Evolutionary conservation across 257 asterid species (phyloP), one percentile per base, ranked within the genome.

Genomic region (Fraxinus excelsior): DNA sequence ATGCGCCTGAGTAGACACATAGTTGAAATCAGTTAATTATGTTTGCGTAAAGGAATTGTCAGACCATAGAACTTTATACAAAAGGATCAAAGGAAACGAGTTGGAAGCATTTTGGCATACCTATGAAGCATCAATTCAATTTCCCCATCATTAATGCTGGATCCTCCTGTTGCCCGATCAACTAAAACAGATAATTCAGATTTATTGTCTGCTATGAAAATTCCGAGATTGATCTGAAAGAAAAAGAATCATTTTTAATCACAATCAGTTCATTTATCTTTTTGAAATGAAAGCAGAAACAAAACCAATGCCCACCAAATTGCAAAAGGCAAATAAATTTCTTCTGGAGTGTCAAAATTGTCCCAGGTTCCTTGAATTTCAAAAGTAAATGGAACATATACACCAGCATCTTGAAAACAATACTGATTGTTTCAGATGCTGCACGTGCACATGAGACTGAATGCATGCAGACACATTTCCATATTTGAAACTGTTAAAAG

Each of bases 61-160:
- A 46, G 21, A 46, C 58, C 21, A 69, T 23, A 10, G 35, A n/a
- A 62, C 21, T 26, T 1, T 62, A 26, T 46, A 62, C 34, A 62
- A 11, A 25, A 8, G 74, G 37, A 40, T 38, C 35, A 66, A 77
- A 51, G 38, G 38, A 65, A 51, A 25, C 6, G 7, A 78, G 26
- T 46, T 18, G 49, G 38, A 76, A 29, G 13, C 62, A 16, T 16
- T 16, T 40, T 83, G 14, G 31, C 51, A 32, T 66, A 91, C 98
- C 98, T 94, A 62, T 94, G 98, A 67, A 94, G 85, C 98, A 94
- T 94, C 78, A 94, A 80, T 82, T 94, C 98, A 51, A 94, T 84
- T 80, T 91, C 87, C 74, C 98, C 98, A 88, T 94, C 97, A 2
- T 76, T 76, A 75, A 89, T 88, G 86, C 98, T 94, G 85, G 94